Conservation (phyloP, 129 eudicot genomes). For the Glebionis coronaria region DNA sequence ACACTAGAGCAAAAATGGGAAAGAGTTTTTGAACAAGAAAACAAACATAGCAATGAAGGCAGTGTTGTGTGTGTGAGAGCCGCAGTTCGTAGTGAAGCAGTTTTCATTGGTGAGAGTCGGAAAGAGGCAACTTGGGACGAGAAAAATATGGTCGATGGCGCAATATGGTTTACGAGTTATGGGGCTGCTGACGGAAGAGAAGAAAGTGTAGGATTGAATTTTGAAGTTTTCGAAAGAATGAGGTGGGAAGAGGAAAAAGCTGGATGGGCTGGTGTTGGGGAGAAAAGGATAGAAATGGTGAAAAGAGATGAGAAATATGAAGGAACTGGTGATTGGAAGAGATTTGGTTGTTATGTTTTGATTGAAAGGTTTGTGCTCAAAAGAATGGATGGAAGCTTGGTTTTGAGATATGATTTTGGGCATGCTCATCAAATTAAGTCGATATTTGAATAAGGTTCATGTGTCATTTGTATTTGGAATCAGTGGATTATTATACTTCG, state of each 20-base stretch:
- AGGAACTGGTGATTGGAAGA: slow-evolving; percentile 41
- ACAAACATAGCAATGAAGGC: slow-evolving; percentile 14
- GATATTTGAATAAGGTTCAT: slow-evolving; percentile 37
- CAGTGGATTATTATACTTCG: no score
- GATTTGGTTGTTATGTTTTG: slow-evolving; percentile 56
- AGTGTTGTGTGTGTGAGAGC: slow-evolving; percentile 27
- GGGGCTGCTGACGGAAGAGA: slow-evolving; percentile 14
- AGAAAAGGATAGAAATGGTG: slow-evolving; percentile 34
- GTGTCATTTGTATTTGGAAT: no score
- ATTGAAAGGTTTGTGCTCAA: slow-evolving; percentile 73
- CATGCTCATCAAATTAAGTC: slow-evolving; percentile 44
- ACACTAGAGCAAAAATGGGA: slow-evolving; percentile 56
- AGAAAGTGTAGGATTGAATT: slow-evolving; percentile 46
- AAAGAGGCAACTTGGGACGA: slow-evolving; percentile 41
- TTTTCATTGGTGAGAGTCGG: slow-evolving; percentile 40
- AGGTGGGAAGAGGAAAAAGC: slow-evolving; percentile 59
- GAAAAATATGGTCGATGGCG: slow-evolving; percentile 27
- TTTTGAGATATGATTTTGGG: slow-evolving; percentile 49
- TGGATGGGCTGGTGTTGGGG: slow-evolving; percentile 58
- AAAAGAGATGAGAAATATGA: slow-evolving; percentile 33
- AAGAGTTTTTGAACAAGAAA: slow-evolving; percentile 34
- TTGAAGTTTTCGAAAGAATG: slow-evolving; percentile 45
- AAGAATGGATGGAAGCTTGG: slow-evolving; percentile 70
- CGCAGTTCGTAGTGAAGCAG: slow-evolving; percentile 35
- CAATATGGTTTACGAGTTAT: slow-evolving; percentile 28